A percentile compares a stretch with the other conserved stretches of the same genome.
Conservation (phyloP, 2,329 filamentous ascomycete species). For the Alternaria rosae region DNA sequence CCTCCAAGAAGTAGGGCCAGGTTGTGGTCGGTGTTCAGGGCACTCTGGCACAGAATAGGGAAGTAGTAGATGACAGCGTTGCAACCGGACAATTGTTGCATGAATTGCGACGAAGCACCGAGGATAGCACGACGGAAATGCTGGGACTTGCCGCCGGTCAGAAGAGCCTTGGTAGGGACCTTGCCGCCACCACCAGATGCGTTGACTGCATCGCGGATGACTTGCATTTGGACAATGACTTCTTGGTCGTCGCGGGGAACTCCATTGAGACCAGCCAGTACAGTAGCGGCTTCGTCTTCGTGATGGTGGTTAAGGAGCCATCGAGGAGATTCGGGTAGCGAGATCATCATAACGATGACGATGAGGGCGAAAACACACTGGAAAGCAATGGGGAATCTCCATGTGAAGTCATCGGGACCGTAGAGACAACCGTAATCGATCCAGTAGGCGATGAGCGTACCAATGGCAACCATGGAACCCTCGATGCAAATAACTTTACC, state of each 20-base stretch:
- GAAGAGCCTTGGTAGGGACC: slow-evolving; percentile 54
- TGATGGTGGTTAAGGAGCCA: slow-evolving; percentile 47
- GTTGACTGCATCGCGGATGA: slow-evolving; percentile 64
- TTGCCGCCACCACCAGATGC: slow-evolving; percentile 47
- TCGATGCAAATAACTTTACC: slow-evolving; percentile 67
- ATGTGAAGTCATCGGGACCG: slow-evolving; percentile 43
- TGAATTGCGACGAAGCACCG: slow-evolving; percentile 66
- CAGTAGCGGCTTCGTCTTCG: slow-evolving; percentile 56
- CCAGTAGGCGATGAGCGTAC: slow-evolving; percentile 60
- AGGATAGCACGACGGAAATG: slow-evolving; percentile 69
- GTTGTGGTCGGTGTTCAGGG: slow-evolving; percentile 58
- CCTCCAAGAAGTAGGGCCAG: slow-evolving; percentile 56
- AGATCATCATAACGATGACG: slow-evolving; percentile 46
- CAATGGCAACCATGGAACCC: slow-evolving; percentile 59
- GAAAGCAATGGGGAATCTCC: slow-evolving; percentile 62
- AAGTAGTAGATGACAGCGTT: slow-evolving; percentile 57
- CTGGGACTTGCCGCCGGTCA: slow-evolving; percentile 69
- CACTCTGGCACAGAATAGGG: slow-evolving; percentile 55
- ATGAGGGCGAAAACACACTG: slow-evolving; percentile 57
- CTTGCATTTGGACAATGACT: slow-evolving; percentile 65
- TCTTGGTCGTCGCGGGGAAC: slow-evolving; percentile 60
- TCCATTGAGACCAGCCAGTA: slow-evolving; percentile 58
- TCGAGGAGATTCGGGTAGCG: slow-evolving; percentile 39
- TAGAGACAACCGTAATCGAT: slow-evolving; percentile 56
- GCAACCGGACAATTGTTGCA: slow-evolving; percentile 61